Base-by-base conservation (phyloP, 345 rosid genomes). In the Iberis pinnata region DNA sequence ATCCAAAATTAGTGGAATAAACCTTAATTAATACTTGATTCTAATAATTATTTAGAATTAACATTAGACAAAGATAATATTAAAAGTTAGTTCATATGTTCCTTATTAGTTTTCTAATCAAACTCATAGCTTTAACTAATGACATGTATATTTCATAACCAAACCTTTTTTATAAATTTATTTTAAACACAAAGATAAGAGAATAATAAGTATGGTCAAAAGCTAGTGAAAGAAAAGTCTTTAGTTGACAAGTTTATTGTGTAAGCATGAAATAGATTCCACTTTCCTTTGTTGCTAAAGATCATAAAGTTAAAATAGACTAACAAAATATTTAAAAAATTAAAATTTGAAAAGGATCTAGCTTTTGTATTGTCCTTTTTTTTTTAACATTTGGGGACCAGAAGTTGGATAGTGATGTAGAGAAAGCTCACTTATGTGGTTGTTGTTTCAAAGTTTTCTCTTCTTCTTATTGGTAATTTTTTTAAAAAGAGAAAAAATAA, bases 281-380 rank as follows among this genome's bases (percentile, higher is more conserved):
- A 67, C 71, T 45, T 67, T 60, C 22, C 66, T 60, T 67, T 58
- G 70, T 66, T 66, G 70, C 61, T 67, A 59, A 66, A 53, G 37
- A 44, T 22, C 7, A 49, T 50, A 57, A 58, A 65, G 69, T 41
- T 17, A 22, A 45, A 53, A 66, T 35, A 67, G 60, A 67, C 49
- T 59, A 44, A 18, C 48, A n/a, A 0, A 29, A 18, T 2, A 22
- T 22, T 22, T 22, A 15, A 27, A 31, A 55, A 44, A 44, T 13
- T 13, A 58, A 43, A 32, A 3, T 10, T 14, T 66, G 49, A 52
- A 40, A n/a, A 27, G 51, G 71, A 59, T 60, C 71, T 67, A 60
- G 53, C 66, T 47, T 53, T 53, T 60, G 56, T n/a, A 46, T 67
- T 67, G 54, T 53, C 61, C 45, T 45, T 53, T 32, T 29, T n/a